Base-by-base conservation (phyloP, 768 basidiomycete genomes). In the Leccinum aurantiacum region DNA sequence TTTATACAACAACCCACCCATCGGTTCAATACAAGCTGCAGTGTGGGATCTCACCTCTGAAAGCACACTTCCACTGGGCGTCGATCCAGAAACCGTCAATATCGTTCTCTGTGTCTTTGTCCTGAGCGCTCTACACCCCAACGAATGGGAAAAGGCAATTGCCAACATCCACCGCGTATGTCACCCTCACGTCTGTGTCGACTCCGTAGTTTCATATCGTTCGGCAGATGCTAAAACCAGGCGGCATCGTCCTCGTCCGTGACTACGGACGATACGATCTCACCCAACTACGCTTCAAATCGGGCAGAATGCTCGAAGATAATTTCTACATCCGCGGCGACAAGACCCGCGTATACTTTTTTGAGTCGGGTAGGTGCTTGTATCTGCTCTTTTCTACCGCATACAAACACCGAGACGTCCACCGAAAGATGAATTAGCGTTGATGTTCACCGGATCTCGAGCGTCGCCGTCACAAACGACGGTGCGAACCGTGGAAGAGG, bases 281-380 rank as follows among this genome's bases (percentile, higher is more conserved):
- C 49, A 92, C 97, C 1, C 96, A 98, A 73, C 79, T 99, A 49
- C 83, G 97, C 10, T 97, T 99, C 80, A 97, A 93, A 74, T 81
- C 82, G 6, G 87, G 89, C 2, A 82, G 97, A 11, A 82, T 98
- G 57, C 83, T 98, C 11, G 91, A 93, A 47, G 93, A 95, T 51
- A 95, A 97, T 71, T 88, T 99, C 64, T 99, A 99, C 69, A 90
- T 97, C 54, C 84, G 97, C 38, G 97, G 97, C 1, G 97, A 99
- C 76, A 95, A 93, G 68, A 98, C 97, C 0, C 81, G 97, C 41
- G 97, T 99, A 0, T 98, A 98, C 74, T 99, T 98, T 73, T 99
- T 99, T 65, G 90, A 92, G 61, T 73, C 91, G 11, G 91, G 95
- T 92, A 65, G 31, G 77, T 64, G 1, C 33, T 47, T 6, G 2